Conservation (phyloP, 1,284 basidiomycete species). For the Ganoderma meredithae region DNA sequence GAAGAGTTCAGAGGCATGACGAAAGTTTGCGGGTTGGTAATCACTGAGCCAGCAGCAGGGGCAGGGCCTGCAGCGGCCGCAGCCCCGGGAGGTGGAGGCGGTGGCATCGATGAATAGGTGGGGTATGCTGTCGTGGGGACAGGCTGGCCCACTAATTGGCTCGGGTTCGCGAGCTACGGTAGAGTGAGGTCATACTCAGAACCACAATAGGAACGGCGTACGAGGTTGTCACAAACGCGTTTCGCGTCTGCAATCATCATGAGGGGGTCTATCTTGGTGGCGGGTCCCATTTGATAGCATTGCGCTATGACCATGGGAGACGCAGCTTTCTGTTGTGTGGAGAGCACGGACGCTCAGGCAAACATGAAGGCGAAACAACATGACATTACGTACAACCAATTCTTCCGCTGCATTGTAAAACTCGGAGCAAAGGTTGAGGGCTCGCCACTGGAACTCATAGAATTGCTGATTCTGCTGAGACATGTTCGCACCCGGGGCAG, state of each 20-base stretch:
- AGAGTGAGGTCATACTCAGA: constrained; percentile 25
- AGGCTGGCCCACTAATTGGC: constrained; percentile 65
- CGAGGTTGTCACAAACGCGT: constrained; percentile 76
- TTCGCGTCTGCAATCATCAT: constrained; percentile 78
- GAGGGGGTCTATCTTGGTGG: constrained; percentile 74
- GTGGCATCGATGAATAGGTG: constrained; percentile 37
- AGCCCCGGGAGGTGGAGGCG: constrained; percentile 36
- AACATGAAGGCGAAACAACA: constrained; percentile 18
- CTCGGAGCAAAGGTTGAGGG: constrained; percentile 80
- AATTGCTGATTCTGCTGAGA: constrained; percentile 77
- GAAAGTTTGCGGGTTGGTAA: constrained; percentile 74
- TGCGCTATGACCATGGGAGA: constrained; percentile 77
- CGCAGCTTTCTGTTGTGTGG: constrained; percentile 65
- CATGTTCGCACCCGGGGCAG: constrained; percentile 46
- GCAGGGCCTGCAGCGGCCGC: constrained; percentile 36
- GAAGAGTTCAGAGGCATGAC: constrained; percentile 65
- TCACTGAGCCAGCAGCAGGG: constrained; percentile 48
- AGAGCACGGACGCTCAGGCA: constrained; percentile 14
- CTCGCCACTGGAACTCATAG: constrained; percentile 85
- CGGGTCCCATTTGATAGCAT: constrained; percentile 77
- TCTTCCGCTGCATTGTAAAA: constrained; percentile 87
- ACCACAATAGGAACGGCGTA: constrained; percentile 44
- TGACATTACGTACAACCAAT: constrained; percentile 65
- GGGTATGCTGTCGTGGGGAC: constrained; percentile 61
- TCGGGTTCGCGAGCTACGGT: constrained; percentile 71